Conservation (phyloP, 2,329 filamentous ascomycete species). For the Helminthosporium solani region DNA sequence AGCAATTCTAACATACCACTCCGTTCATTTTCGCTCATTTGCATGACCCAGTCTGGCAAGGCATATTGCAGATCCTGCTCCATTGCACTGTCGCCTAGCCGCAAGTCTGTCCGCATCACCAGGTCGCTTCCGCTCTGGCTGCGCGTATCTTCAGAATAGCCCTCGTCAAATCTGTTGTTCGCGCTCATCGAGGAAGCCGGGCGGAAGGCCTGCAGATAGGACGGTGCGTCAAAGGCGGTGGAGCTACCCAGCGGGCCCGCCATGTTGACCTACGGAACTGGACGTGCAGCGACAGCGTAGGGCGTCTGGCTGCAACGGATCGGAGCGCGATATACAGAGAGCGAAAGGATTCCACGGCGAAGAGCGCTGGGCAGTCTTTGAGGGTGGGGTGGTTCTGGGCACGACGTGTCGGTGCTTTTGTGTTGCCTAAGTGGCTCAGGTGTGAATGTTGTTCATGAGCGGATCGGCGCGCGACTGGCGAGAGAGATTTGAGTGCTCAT, state of each 20-base stretch:
- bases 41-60: conserved; percentile 57
- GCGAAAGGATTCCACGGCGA: background rate
- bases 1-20: conserved; percentile 48
- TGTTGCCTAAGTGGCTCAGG: conserved; percentile 16
- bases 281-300: background rate
- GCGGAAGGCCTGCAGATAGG: conserved; percentile 40
- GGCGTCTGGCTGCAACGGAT: background rate
- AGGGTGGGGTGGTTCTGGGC: too few species aligned
- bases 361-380: too few species aligned
- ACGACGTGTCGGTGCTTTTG: conserved; percentile 1
- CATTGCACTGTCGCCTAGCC: conserved; percentile 37
- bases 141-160: conserved; percentile 75
- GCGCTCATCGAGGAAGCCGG: conserved; percentile 39
- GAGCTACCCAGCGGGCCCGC: conserved; percentile 30
- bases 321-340: background rate
- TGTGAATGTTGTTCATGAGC: background rate
- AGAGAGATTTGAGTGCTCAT: background rate
- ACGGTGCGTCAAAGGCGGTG: conserved; percentile 29
- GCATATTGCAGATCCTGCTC: conserved; percentile 34
- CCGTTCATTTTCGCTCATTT: conserved; percentile 55
- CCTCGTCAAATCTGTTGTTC: conserved; percentile 66
- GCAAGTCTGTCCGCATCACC: conserved; percentile 39
- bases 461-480: background rate
- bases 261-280: conserved; percentile 25
- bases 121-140: conserved; percentile 49